Percentiles rank a stretch among this genome's conserved stretches.
Evolutionary conservation across 2,329 filamentous ascomycete genomes (phyloP).

Genomic region (Ophiostoma piceae): DNA sequence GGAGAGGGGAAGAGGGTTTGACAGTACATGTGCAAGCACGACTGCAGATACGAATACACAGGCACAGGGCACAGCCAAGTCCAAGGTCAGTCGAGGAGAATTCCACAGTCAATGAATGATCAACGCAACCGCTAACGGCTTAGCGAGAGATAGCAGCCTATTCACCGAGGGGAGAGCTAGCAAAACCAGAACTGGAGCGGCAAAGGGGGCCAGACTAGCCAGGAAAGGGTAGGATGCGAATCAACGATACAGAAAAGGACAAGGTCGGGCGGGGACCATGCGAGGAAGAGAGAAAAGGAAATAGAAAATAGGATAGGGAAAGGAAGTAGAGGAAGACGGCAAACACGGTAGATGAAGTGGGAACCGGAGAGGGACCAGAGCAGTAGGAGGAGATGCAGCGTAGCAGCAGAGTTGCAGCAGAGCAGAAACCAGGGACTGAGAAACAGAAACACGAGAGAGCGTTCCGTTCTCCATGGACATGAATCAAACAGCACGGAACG

Average conservation of each 20-base stretch:
- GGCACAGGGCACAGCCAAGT: neutral
- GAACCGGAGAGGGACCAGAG: neutral
- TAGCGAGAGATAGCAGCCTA: neutral
- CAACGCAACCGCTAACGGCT: neutral
- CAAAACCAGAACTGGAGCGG: neutral
- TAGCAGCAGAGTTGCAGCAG: neutral
- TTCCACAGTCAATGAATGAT: neutral
- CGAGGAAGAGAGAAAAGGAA: neutral
- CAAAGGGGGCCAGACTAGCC: constrained; percentile 7
- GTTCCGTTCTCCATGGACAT: neutral
- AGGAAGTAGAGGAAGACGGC: neutral
- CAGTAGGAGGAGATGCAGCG: neutral
- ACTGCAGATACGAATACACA: neutral
- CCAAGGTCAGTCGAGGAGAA: neutral
- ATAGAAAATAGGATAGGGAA: neutral
- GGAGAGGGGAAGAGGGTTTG: neutral
- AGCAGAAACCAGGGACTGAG: neutral
- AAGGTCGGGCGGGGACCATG: neutral
- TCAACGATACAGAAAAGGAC: constrained; percentile 1
- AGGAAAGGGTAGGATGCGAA: neutral
- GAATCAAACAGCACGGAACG: neutral
- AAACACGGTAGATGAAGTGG: constrained; percentile 6
- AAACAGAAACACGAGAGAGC: neutral
- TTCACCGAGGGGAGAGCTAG: neutral
- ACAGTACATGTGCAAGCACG: neutral